phyloP scores from a whole-genome alignment of 1,139 yeast genomes.

The Yamadazyma atlantica region DNA sequence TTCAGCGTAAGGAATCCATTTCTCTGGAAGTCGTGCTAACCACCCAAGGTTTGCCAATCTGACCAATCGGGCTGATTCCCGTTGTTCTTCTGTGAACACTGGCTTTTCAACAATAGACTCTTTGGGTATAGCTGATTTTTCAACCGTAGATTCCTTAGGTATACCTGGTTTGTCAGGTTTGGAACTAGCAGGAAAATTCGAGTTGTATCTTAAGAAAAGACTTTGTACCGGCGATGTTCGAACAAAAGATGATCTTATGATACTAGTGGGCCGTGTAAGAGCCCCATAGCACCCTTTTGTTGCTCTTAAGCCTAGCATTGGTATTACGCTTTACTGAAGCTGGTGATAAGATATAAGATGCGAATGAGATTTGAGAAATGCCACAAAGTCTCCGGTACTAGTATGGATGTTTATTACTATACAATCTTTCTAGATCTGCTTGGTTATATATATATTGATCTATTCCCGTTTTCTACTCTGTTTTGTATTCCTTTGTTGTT shows the following conservation, averaged over 20 bases:
- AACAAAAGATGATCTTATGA: neutral
- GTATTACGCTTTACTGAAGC: neutral
- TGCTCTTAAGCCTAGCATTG: neutral
- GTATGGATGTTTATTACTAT: neutral
- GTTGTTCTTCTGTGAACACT: conserved; percentile 49
- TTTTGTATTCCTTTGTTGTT: no score
- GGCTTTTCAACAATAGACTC: neutral
- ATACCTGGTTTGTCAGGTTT: neutral
- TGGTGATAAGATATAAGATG: neutral
- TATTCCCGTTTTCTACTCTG: neutral
- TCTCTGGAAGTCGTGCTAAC: conserved; percentile 63
- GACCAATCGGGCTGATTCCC: conserved; percentile 55
- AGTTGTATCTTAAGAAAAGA: neutral
- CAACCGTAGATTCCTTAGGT: neutral
- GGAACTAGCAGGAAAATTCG: neutral
- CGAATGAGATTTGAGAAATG: no score
- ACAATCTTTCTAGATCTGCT: no score
- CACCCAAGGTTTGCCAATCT: conserved; percentile 60
- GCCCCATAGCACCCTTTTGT: neutral
- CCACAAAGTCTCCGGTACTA: neutral
- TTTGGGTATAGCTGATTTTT: neutral
- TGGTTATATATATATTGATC: neutral
- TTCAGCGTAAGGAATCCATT: conserved; percentile 86
- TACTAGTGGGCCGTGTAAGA: neutral
- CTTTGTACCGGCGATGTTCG: neutral